phyloP scores from a whole-genome alignment of 768 basidiomycete genomes.

The Infundibulicybe gibba region DNA sequence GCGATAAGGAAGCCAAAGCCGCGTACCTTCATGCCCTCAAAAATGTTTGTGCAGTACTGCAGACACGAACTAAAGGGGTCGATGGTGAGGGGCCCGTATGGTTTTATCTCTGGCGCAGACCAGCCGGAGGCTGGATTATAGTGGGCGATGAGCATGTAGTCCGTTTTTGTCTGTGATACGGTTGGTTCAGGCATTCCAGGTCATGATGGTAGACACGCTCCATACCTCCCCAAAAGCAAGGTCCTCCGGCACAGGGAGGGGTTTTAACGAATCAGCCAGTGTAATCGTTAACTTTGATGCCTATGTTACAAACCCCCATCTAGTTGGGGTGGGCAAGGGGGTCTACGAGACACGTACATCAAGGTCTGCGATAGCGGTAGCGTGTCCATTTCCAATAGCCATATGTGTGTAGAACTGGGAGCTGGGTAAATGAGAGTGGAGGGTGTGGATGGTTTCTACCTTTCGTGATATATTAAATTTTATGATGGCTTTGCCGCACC shows the following conservation, averaged over 20 bases:
- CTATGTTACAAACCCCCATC: constrained; percentile 48
- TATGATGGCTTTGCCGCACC: too few relatives aligned
- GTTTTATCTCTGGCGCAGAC: constrained; percentile 70
- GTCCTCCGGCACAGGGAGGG: constrained; percentile 41
- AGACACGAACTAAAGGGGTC: constrained; percentile 76
- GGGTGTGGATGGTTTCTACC: too few relatives aligned
- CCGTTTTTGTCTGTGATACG: constrained; percentile 48
- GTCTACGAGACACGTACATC: neutral
- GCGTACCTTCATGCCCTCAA: constrained; percentile 80
- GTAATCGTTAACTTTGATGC: constrained; percentile 51
- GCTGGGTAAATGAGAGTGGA: too few relatives aligned
- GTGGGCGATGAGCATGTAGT: constrained; percentile 75
- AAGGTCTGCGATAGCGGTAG: neutral
- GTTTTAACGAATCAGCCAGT: constrained; percentile 43
- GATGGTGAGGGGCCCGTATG: constrained; percentile 63
- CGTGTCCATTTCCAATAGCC: too few relatives aligned
- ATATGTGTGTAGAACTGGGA: too few relatives aligned
- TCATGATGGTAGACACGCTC: neutral
- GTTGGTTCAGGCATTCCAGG: neutral
- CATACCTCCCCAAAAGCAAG: constrained; percentile 58
- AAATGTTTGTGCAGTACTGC: constrained; percentile 83
- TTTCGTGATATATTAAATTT: too few relatives aligned
- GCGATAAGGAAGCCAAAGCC: neutral
- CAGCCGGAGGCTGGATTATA: constrained; percentile 65
- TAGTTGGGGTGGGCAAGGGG: neutral